Evolutionary conservation across 805 yeast genomes (phyloP).

Genomic region (Peterozyma toletana): DNA sequence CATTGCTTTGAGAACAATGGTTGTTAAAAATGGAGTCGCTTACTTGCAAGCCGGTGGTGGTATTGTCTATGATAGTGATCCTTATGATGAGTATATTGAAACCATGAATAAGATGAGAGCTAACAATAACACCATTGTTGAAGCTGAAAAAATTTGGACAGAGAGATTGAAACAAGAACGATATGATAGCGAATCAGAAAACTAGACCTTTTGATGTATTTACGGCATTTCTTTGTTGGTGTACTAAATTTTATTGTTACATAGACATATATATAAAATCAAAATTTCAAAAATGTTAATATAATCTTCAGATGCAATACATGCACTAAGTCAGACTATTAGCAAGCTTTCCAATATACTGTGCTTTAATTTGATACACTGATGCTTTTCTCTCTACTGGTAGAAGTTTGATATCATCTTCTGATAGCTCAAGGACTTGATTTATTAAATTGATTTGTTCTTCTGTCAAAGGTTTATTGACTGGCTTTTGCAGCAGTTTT

Average conservation of each 20-base stretch:
- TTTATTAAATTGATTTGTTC: constrained; percentile 38
- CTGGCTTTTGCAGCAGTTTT: not conserved
- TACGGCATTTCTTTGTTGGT: no score
- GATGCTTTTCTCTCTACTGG: constrained; percentile 44
- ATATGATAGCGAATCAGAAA: constrained; percentile 18
- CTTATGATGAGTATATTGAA: constrained; percentile 90
- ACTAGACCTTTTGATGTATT: not conserved
- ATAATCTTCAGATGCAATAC: no score
- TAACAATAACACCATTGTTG: constrained; percentile 81
- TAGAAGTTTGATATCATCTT: constrained; percentile 38
- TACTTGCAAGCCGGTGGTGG: constrained; percentile 99
- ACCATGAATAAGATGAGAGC: constrained; percentile 97
- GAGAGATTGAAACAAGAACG: constrained; percentile 26
- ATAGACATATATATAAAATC: no score
- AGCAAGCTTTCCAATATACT: constrained; percentile 1
- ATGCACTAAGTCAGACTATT: no score
- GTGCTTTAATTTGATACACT: constrained; percentile 17
- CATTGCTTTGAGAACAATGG: constrained; percentile 96
- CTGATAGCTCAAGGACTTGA: constrained; percentile 45
- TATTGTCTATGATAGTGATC: constrained; percentile 91
- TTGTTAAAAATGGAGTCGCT: constrained; percentile 82
- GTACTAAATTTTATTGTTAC: no score
- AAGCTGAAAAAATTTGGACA: constrained; percentile 80
- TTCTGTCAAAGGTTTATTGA: constrained; percentile 18
- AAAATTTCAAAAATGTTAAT: no score